Conservation (phyloP, 805 yeast genomes). For the Metschnikowia peoriensis region DNA sequence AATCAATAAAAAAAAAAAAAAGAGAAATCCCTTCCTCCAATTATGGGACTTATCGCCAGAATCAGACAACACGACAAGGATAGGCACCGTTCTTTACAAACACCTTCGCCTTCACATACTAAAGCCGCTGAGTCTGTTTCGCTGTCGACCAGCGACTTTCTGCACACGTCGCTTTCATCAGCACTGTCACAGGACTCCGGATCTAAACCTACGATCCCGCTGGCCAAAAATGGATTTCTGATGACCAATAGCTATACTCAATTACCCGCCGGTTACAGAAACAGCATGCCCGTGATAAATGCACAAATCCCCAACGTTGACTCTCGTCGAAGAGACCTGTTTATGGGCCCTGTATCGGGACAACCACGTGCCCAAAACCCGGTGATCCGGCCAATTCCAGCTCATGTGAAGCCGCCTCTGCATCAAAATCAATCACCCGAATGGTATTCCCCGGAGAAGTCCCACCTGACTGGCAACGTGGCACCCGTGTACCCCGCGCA, state of each 20-base stretch:
- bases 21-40: background rate
- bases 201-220: background rate
- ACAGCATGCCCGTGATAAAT: constrained; percentile 7
- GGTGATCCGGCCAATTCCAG: background rate
- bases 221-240: background rate
- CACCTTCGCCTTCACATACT: constrained; percentile 7
- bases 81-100: background rate
- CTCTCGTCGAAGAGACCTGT: background rate
- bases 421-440: background rate
- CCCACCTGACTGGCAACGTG: background rate
- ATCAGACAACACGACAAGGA: constrained; percentile 14
- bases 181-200: constrained; percentile 22
- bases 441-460: background rate
- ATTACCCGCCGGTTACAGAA: background rate
- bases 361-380: background rate
- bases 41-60: constrained; percentile 25
- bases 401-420: background rate
- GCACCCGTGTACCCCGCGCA: background rate
- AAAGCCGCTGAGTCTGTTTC: constrained; percentile 8
- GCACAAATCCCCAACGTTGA: background rate
- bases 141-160: constrained; percentile 32
- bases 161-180: constrained; percentile 30
- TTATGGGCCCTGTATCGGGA: background rate
- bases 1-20: background rate
- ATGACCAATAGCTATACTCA: background rate